Evolutionary conservation across 73 alveolate genomes (phyloP), one percentile per base, ranked within the genome.

Genomic region (Paramecium sexaurelia): DNA sequence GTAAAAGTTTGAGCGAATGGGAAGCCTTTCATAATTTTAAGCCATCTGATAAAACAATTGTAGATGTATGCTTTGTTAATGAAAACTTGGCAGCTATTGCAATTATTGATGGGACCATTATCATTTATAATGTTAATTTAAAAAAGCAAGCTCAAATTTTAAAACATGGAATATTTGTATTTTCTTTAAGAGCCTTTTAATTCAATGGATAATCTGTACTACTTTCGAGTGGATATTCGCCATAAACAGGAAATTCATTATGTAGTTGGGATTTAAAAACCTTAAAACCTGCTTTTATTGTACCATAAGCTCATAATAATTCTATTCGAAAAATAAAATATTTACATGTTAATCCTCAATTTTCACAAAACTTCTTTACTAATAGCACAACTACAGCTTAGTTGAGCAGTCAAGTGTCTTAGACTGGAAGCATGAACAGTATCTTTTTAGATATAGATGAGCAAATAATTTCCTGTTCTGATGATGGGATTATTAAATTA

Each of bases 1-100:
- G 90, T 78, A 78, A 78, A 24, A 78, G 90, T 78, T 43, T 78
- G 17, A 78, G 90, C 24, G 71, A 78, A 29, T 78, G 90, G 90
- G 90, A 78, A 78, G 55, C 73, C 5, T 78, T 24, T 78, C 43
- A 39, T 27, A 7, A 11, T 37, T 41, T 78, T 41, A 78, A 78
- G 41, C 57, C 86, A 35, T 29, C 45, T 40, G 90, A 78, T 78
- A 78, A 78, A 78, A 41, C 7, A 17, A 45, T 78, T 2, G 19
- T 78, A 6, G 90, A 78, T 43, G 71, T 78, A 0, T 78, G 90
- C 24, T 78, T 78, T 78, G 73, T 78, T 78, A 78, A 78, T 78
- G 90, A 78, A 45, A 39, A 22, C 7, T 11, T 78, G 11, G 73
- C 73, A 11, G 90, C 90, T 7, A 78, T 78, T 17, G 90, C 55